phyloP scores from a whole-genome alignment of 257 asterid species.

The Ilex asprella region DNA sequence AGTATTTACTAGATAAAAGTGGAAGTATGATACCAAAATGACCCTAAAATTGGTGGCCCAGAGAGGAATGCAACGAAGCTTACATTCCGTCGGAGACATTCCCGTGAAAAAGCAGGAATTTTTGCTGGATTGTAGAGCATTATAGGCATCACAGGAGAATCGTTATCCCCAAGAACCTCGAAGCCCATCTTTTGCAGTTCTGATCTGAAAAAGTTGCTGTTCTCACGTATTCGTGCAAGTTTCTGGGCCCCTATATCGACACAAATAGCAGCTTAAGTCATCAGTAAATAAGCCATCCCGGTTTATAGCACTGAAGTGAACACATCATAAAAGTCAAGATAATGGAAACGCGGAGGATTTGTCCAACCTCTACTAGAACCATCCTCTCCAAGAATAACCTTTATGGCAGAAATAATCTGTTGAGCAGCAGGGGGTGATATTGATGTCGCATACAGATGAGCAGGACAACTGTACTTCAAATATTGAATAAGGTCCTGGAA shows the following conservation, averaged over 20 bases:
- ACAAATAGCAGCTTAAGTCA: not conserved
- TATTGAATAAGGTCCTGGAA: slow-evolving; percentile 78
- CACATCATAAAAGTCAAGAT: too few species aligned
- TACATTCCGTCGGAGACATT: slow-evolving; percentile 82
- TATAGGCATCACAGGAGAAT: slow-evolving; percentile 97
- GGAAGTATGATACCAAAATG: too few species aligned
- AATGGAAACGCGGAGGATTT: not conserved
- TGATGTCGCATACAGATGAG: slow-evolving; percentile 95
- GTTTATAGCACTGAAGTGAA: too few species aligned
- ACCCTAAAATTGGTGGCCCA: too few species aligned
- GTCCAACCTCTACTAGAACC: slow-evolving; percentile 87
- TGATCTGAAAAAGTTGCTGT: slow-evolving; percentile 85
- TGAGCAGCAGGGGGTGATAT: slow-evolving; percentile 95
- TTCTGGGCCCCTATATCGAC: slow-evolving; percentile 70
- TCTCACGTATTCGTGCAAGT: slow-evolving; percentile 83
- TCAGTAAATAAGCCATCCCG: too few species aligned
- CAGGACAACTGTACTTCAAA: slow-evolving; percentile 86
- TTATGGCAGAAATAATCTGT: slow-evolving; percentile 84
- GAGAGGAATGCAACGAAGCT: slow-evolving; percentile 9
- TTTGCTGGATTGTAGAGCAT: slow-evolving; percentile 96
- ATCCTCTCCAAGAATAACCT: slow-evolving; percentile 95
- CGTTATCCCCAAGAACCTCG: slow-evolving; percentile 96
- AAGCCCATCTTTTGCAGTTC: slow-evolving; percentile 97
- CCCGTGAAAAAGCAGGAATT: slow-evolving; percentile 97
- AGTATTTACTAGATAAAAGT: too few species aligned